Evolutionary conservation across 2,329 filamentous ascomycete genomes (phyloP).

Genomic region (Colletotrichum kahawae): DNA sequence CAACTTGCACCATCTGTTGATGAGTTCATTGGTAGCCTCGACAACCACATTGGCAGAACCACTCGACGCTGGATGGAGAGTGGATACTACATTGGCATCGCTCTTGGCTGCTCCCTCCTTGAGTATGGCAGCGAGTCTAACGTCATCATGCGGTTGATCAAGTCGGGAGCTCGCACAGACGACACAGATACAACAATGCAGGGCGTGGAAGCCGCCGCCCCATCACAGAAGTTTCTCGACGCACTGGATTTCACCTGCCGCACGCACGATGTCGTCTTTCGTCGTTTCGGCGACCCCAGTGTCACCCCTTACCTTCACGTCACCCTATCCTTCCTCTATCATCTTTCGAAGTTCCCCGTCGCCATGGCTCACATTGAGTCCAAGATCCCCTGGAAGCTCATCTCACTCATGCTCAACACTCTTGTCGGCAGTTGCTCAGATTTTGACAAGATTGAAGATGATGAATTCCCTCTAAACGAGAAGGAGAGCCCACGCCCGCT

Average conservation of each 20-base stretch:
- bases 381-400: slow-evolving; percentile 57
- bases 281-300: neutral
- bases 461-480: slow-evolving; percentile 52
- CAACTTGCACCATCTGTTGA: neutral
- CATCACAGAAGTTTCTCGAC: slow-evolving; percentile 53
- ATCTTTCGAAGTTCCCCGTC: slow-evolving; percentile 44
- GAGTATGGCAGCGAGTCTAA: slow-evolving; percentile 48
- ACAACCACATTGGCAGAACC: slow-evolving; percentile 59
- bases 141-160: neutral
- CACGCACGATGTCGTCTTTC: neutral
- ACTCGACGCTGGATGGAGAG: slow-evolving; percentile 57
- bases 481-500: slow-evolving; percentile 57
- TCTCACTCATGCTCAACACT: slow-evolving; percentile 46
- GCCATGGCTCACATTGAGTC: slow-evolving; percentile 50
- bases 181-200: neutral
- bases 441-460: slow-evolving; percentile 28
- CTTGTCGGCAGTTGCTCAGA: slow-evolving; percentile 24
- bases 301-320: slow-evolving; percentile 62
- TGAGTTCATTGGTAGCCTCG: slow-evolving; percentile 56
- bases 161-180: neutral
- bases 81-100: slow-evolving; percentile 62
- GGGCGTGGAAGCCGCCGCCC: accelerated
- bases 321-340: slow-evolving; percentile 62
- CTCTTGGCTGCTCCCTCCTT: slow-evolving; percentile 57
- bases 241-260: slow-evolving; percentile 53